These are phyloP conservation scores for Dictyostelium capitatum DNA, from an alignment of 78 protist genomes.

Conservation along the genomic window DNA sequence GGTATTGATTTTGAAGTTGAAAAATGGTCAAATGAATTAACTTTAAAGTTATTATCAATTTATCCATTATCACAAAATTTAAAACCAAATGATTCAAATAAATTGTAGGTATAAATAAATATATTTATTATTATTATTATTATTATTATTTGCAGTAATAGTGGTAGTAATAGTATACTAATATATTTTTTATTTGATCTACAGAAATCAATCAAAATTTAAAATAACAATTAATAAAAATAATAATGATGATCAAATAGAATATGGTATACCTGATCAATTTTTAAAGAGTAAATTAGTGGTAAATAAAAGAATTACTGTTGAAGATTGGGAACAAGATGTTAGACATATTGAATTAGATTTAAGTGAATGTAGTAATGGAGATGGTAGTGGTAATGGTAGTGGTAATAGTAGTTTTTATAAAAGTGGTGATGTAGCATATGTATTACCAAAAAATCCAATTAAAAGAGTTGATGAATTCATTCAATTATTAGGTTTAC, in stretches of 20 bases:
- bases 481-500: slow-evolving; percentile 17
- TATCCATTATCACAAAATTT: slow-evolving; percentile 61
- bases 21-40: slow-evolving; percentile 79
- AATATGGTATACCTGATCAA: slow-evolving; percentile 19
- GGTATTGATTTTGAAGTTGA: slow-evolving; percentile 80
- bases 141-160: background rate
- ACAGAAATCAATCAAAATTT: slow-evolving; percentile 16
- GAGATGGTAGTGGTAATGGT: too few relatives aligned
- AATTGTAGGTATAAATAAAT: slow-evolving; percentile 12
- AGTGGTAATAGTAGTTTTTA: background rate
- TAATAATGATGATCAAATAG: background rate
- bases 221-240: background rate
- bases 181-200: background rate
- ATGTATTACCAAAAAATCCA: slow-evolving; percentile 77
- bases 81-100: too few relatives aligned
- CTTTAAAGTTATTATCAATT: background rate
- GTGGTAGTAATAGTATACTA: too few relatives aligned
- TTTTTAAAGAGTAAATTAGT: slow-evolving; percentile 11
- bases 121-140: background rate
- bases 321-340: slow-evolving; percentile 80
- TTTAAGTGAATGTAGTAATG: slow-evolving; percentile 13
- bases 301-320: slow-evolving; percentile 65
- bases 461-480: slow-evolving; percentile 19
- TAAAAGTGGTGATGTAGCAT: slow-evolving; percentile 78
- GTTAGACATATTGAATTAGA: slow-evolving; percentile 79